These are phyloP conservation scores for Penicillium concentricum DNA, from an alignment of 2,329 filamentous ascomycete genomes.

Conservation along the genomic window DNA sequence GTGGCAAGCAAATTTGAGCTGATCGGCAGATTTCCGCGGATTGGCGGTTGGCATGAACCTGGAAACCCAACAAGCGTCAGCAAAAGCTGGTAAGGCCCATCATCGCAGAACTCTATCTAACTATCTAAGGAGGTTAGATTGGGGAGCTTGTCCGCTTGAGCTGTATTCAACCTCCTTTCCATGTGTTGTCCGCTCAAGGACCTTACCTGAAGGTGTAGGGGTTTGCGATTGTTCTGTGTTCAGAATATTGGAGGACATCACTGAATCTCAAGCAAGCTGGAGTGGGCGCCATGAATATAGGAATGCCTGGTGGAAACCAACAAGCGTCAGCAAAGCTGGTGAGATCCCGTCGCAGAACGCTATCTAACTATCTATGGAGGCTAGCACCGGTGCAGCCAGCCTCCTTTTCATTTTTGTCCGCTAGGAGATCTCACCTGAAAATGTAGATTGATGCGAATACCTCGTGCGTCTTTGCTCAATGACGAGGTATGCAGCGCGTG, in stretches of 20 bases:
- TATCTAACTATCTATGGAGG: not conserved
- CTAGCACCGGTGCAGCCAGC: not conserved
- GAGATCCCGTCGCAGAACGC: not conserved
- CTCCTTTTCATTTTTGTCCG: not conserved
- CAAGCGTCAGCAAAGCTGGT: not conserved
- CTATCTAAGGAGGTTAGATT: not conserved
- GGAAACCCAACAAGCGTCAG: not conserved
- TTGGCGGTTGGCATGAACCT: not conserved
- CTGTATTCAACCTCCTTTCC: not conserved
- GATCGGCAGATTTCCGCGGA: not conserved
- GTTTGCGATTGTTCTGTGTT: not conserved
- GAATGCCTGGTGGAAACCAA: not conserved
- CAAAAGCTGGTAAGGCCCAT: not conserved
- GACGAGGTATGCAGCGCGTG: no score
- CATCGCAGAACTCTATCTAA: not conserved
- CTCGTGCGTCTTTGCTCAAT: no score
- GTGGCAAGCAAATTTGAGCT: not conserved
- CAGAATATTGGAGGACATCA: not conserved
- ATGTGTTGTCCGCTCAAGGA: not conserved
- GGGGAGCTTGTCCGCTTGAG: not conserved
- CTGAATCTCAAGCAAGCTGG: not conserved
- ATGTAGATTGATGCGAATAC: no score
- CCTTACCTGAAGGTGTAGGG: not conserved
- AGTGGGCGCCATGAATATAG: not conserved
- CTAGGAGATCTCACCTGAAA: not conserved